Conservation (phyloP, 2,329 filamentous ascomycete species). For the Claviceps humidiphila region DNA sequence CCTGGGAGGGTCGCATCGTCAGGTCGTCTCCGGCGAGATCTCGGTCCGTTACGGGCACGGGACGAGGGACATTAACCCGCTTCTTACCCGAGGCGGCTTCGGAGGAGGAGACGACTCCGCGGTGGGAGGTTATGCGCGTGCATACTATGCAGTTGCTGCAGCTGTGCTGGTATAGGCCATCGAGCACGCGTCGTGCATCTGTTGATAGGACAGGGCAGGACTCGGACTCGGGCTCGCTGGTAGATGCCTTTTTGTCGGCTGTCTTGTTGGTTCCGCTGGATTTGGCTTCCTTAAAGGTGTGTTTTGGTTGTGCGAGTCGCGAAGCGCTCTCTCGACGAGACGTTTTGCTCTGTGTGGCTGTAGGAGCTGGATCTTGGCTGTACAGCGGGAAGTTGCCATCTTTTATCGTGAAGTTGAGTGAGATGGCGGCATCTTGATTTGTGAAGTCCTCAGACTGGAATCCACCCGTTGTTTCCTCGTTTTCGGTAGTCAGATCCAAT, state of each 20-base stretch:
- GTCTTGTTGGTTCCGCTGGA: constrained; percentile 13
- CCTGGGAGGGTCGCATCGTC: constrained; percentile 53
- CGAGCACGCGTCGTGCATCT: constrained; percentile 38
- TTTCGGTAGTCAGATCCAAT: constrained; percentile 16
- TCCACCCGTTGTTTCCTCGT: constrained; percentile 22
- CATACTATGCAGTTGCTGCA: constrained; percentile 45
- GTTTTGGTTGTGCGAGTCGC: constrained; percentile 13
- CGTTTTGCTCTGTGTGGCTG: constrained; percentile 12
- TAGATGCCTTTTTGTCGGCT: constrained; percentile 4
- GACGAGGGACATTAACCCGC: constrained; percentile 48
- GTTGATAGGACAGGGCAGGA: constrained; percentile 34
- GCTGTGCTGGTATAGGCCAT: constrained; percentile 40
- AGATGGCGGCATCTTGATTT: constrained; percentile 21
- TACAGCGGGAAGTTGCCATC: constrained; percentile 5
- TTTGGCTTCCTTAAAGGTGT: constrained; percentile 12
- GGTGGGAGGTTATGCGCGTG: constrained; percentile 36
- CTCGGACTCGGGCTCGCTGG: constrained; percentile 16
- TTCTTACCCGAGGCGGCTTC: constrained; percentile 35
- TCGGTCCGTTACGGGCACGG: constrained; percentile 52
- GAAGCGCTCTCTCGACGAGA: constrained; percentile 14
- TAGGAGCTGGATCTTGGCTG: constrained; percentile 6
- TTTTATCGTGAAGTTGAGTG: constrained; percentile 17
- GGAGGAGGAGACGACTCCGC: constrained; percentile 22
- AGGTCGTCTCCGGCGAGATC: constrained; percentile 35
- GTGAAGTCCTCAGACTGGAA: constrained; percentile 21